Base-by-base conservation (phyloP, 2,329 filamentous ascomycete genomes). In the Cladosporium halotolerans region DNA sequence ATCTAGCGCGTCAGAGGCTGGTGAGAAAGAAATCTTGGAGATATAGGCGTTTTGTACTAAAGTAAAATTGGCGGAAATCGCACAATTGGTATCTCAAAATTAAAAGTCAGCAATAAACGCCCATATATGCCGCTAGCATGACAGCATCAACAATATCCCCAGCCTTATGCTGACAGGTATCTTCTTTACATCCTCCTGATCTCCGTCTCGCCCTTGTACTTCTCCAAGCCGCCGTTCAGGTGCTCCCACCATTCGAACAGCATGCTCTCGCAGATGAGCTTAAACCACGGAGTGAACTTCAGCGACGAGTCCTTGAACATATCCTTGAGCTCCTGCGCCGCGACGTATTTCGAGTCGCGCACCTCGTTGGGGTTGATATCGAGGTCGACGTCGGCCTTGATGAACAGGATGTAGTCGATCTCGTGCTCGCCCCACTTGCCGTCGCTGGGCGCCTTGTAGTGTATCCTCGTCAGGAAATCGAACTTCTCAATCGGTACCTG, bases 351-450 rank as follows among this genome's bases (percentile, higher is more conserved):
- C 18, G 86, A 88, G 60, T 87, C 92, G 66, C 84, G 83, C 45
- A 90, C 91, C 75, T 99, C 93, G 72, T 99, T 99, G 59, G 79
- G 78, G 75, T 91, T 99, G 64, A 83, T 73, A 55, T 88, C 72
- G 46, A 96, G 76, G 63, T 95, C 87, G 54, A 97, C 92, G 59
- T 95, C 86, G 55, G 89, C 87, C 76, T 95, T 88, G 77, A 97
- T 96, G 75, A 99, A 97, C 53, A 99, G 83, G 61, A 99, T 99
- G 72, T 99, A 99, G 72, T 99, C 93, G 68, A 99, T 91, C 77
- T 99, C 93, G 70, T 99, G 93, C 76, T 99, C 93, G 63, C 93
- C 93, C 93, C 93, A 99, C 76, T 95, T 92, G 53, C 93, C 93
- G 66, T 97, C 88, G 70, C 91, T 96, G 3, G 93, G 89, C 14